These are phyloP conservation scores for Aspergillus sp. DNA, from an alignment of 2,329 filamentous ascomycete genomes.

Conservation along the genomic window DNA sequence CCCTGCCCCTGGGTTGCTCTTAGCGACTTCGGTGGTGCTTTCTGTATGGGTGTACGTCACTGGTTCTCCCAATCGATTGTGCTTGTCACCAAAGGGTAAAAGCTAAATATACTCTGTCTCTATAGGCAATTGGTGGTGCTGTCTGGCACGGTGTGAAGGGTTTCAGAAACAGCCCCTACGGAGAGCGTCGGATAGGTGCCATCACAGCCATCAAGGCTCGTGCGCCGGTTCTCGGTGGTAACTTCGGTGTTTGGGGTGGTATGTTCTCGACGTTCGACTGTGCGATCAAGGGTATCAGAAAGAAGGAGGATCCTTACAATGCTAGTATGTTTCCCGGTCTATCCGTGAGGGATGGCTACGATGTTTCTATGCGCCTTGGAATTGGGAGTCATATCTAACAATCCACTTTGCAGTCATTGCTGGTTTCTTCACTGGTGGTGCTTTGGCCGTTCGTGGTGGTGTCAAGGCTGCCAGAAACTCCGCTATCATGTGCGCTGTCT, in stretches of 20 bases:
- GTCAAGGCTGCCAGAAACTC: slow-evolving; percentile 90
- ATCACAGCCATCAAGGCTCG: slow-evolving; percentile 97
- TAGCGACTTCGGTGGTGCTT: slow-evolving; percentile 96
- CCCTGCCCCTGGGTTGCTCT: slow-evolving; percentile 96
- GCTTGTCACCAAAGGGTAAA: not conserved
- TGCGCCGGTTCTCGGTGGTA: slow-evolving; percentile 92
- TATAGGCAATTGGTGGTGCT: slow-evolving; percentile 72
- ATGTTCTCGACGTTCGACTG: slow-evolving; percentile 96
- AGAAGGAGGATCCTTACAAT: slow-evolving; percentile 98
- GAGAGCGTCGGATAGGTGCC: slow-evolving; percentile 92
- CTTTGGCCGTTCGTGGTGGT: slow-evolving; percentile 87
- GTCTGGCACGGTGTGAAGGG: slow-evolving; percentile 98
- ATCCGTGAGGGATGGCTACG: not conserved
- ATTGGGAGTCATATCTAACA: slow-evolving; percentile 1
- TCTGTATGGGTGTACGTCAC: slow-evolving; percentile 84
- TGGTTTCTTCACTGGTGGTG: slow-evolving; percentile 93
- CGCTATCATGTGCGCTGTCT: slow-evolving; percentile 91
- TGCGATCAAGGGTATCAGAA: slow-evolving; percentile 86
- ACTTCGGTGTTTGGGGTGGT: slow-evolving; percentile 97
- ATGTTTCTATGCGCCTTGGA: not conserved
- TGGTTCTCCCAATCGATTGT: slow-evolving; percentile 1
- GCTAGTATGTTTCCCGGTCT: slow-evolving; percentile 60
- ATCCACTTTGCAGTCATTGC: slow-evolving; percentile 65
- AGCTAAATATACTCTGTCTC: slow-evolving; percentile 27
- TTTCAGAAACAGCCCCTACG: slow-evolving; percentile 84